Percentiles rank a stretch among this genome's conserved stretches.
Evolutionary conservation across 768 basidiomycete species (phyloP).

Genomic region (Kwoniella botswanensis): DNA sequence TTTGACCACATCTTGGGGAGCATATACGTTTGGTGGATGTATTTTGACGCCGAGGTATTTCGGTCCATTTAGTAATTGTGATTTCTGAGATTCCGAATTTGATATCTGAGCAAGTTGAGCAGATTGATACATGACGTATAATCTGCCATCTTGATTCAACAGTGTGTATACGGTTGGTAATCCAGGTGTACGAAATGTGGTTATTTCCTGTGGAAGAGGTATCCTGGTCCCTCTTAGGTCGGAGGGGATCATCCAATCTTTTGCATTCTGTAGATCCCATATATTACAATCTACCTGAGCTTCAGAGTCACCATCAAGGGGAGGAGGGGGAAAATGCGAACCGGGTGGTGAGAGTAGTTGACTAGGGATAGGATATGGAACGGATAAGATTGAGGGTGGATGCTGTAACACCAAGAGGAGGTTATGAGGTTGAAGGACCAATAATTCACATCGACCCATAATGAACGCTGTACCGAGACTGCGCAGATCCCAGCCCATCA

Average conservation of each 20-base stretch:
- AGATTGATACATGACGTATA: constrained; percentile 40
- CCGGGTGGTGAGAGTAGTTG: constrained; percentile 34
- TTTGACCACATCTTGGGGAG: constrained; percentile 6
- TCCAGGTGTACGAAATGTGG: constrained; percentile 31
- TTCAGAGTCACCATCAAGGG: constrained; percentile 47
- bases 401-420: constrained; percentile 41
- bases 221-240: neutral
- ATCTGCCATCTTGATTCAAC: constrained; percentile 36
- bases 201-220: constrained; percentile 22
- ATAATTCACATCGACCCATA: constrained; percentile 39
- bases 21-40: constrained; percentile 18
- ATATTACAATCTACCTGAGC: constrained; percentile 48
- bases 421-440: constrained; percentile 38
- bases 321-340: constrained; percentile 46
- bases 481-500: constrained; percentile 35
- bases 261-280: constrained; percentile 39
- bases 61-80: constrained; percentile 17
- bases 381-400: constrained; percentile 36
- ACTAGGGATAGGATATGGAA: constrained; percentile 48
- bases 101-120: constrained; percentile 23
- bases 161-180: constrained; percentile 41
- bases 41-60: constrained; percentile 23
- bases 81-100: constrained; percentile 17
- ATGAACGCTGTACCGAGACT: constrained; percentile 42
- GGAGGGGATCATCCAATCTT: constrained; percentile 32